Evolutionary conservation across 1,284 basidiomycete genomes (phyloP), one percentile per base, ranked within the genome.

Genomic region (Taiwanofungus camphoratus): DNA sequence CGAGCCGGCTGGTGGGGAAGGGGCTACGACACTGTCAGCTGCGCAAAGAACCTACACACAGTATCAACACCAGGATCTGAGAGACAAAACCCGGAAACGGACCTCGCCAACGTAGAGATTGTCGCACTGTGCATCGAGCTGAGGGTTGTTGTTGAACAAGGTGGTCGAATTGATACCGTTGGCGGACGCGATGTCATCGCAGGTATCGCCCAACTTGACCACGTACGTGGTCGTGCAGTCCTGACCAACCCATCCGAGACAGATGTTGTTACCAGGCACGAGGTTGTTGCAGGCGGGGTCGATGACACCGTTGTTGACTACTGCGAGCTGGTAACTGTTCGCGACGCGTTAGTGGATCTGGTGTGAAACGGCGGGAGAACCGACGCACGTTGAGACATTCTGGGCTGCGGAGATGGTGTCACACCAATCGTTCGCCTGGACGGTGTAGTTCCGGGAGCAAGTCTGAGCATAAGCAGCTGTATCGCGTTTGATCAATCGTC

Each of bases 41-140:
- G 67, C 65, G 46, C 77, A 80, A 18, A 82, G 56, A 33, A 81
- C 79, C 77, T 81, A 41, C 13, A 38, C 3, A 7, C 0, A 7
- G 35, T 39, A 19, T 46, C 44, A 35, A 46, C 35, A 12, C 44
- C 47, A 49, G 20, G 20, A 29, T 15, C n/a, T 8, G 23, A 29
- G 33, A 38, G 15, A 27, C 31, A 36, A 36, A 31, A 8, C 15
- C 3, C 13, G 21, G 23, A 24, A 19, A 62, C 73, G 36, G 27
- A 83, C 82, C 74, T 82, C 78, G 60, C 75, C 80, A 43, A 79
- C 56, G 57, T 84, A 84, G 52, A 86, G 62, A 65, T 86, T 86
- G 51, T 52, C 52, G 59, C 84, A 86, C 0, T 61, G 65, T 1
- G 48, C 11, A 54, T 78, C 56, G 53, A 87, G 64, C 58, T 84